Conservation (phyloP, 768 basidiomycete genomes). For the Mycena latifolia region DNA sequence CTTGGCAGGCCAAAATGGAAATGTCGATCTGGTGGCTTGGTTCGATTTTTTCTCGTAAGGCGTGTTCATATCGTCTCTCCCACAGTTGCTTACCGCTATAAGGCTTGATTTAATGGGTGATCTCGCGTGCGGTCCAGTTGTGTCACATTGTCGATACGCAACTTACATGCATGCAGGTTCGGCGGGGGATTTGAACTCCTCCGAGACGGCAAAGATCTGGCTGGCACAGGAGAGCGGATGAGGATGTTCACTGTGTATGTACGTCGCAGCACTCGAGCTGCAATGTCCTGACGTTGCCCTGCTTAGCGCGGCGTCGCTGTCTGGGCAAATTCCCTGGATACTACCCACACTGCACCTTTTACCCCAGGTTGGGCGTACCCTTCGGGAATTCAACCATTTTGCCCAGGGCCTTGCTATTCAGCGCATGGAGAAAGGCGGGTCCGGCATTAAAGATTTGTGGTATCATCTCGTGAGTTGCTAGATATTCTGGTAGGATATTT, state of each 20-base stretch:
- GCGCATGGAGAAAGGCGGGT: slow-evolving; percentile 39
- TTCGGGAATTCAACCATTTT: slow-evolving; percentile 22
- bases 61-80: not conserved
- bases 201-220: slow-evolving; percentile 54
- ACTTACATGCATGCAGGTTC: slow-evolving; percentile 20
- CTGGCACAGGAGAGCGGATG: slow-evolving; percentile 58
- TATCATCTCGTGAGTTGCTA: slow-evolving; percentile 50
- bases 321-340: slow-evolving; percentile 47
- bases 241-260: slow-evolving; percentile 57
- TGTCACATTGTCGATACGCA: too few species aligned
- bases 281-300: not conserved
- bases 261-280: not conserved
- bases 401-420: slow-evolving; percentile 9
- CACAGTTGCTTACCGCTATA: slow-evolving; percentile 23
- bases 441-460: slow-evolving; percentile 56
- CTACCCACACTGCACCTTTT: slow-evolving; percentile 12
- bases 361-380: slow-evolving; percentile 9
- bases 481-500: not conserved
- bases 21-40: slow-evolving; percentile 49
- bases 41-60: slow-evolving; percentile 54
- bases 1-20: slow-evolving; percentile 44
- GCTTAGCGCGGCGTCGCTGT: slow-evolving; percentile 48
- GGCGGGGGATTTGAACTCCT: slow-evolving; percentile 47
- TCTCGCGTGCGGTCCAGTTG: slow-evolving; percentile 45
- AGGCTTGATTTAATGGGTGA: slow-evolving; percentile 55